Base-by-base conservation (phyloP, 306 rosid genomes). In the Cicer judaicum region DNA sequence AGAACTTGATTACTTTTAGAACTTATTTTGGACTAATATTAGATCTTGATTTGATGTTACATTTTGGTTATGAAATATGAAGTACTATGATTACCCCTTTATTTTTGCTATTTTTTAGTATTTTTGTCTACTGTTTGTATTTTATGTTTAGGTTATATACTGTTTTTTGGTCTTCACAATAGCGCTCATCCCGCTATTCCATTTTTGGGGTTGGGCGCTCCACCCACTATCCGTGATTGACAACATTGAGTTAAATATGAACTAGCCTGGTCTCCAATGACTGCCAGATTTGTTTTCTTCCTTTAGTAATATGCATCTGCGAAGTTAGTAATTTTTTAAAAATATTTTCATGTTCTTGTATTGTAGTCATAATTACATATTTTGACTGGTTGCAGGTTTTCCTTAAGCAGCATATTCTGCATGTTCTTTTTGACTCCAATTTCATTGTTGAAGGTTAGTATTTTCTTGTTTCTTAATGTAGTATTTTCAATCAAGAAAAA, bases 341-440 rank as follows among this genome's bases (percentile, higher is more conserved):
- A 50, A n/a, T n/a, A n/a, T n/a, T 6, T 50, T 50, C 14, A 8
- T 64, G 29, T 64, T 79, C 18, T 49, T 1, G 7, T 61, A 40
- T 34, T 19, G 5, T 68, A 5, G 10, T 53, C 71, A 57, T 60
- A 15, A 54, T 69, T 14, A 41, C 71, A 18, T 50, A 10, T 78
- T 74, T 65, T 85, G 34, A 46, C 77, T 9, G 21, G 8, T 75
- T 82, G 84, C 89, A 93, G 98, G 94, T 91, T 78, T 91, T 86
- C 79, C 87, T 93, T 68, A 91, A 91, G 88, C 98, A 93, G 73
- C 98, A 82, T 79, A 78, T 93, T 41, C 66, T 84, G 64, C 85
- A 84, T 11, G 91, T 75, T 64, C 80, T 86, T 79, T 79, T 93
- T 24, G 93, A 91, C 70, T 79, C 89, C 29, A 81, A 79, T 76